Base-by-base conservation (phyloP, 345 rosid genomes). In the Hypericum androsaemum region DNA sequence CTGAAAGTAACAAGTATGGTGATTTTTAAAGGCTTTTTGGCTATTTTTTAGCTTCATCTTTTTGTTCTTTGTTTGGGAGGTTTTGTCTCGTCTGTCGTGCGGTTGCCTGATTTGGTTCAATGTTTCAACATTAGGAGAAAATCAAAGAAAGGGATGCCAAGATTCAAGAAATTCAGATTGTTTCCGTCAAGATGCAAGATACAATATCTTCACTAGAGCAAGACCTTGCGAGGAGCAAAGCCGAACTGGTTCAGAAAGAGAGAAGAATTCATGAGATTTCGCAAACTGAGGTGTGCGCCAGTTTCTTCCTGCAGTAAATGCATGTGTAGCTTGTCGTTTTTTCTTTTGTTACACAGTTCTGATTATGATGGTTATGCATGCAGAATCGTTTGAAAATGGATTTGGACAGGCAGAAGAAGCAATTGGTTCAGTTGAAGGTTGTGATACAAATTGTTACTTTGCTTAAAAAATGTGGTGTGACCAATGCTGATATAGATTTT, bases 201-300 rank as follows among this genome's bases (percentile, higher is more conserved):
- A 76, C 69, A 49, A 58, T 92, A 61, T 66, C 70, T 0, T 72
- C 64, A 61, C 58, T 85, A 76, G 94, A 88, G 79, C 79, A 70
- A 67, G 86, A 85, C 58, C 74, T 92, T 68, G 65, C 79, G 56
- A 81, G 69, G 67, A 64, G 74, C 71, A 77, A 70, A 68, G 54
- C 56, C 45, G 95, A 80, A 52, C 69, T 87, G 69, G 73, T 60
- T 58, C 86, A 77, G 60, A 77, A 67, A 67, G 89, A 84, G 64
- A 78, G 70, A 69, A 80, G 64, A 69, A 70, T 82, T 40, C 75
- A 73, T 59, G 89, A 80, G 32, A 56, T 68, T 60, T 67, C 69
- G 63, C 88, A 74, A 68, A 66, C 57, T 15, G 94, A 92, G 95
- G 98, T 88, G 70, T 16, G 44, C 32, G 41, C 39, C 7, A 6